phyloP scores from a whole-genome alignment of 176 grass and related monocot genomes.

The Oryza meridionalis region DNA sequence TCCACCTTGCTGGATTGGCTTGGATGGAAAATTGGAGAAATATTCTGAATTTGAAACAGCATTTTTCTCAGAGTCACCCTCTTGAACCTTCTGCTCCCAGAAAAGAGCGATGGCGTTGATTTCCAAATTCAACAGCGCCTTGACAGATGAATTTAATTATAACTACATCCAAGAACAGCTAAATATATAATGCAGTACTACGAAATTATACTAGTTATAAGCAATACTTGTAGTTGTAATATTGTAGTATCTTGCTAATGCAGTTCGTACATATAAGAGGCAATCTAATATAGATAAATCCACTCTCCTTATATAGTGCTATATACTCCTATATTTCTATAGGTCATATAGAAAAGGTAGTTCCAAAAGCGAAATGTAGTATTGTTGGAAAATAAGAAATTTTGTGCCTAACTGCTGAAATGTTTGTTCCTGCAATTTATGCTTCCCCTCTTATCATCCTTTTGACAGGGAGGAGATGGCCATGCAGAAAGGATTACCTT shows the following conservation, averaged over 20 bases:
- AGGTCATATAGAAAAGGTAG: neutral
- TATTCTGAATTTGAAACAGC: conserved; percentile 30
- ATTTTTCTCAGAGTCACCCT: neutral
- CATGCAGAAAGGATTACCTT: conserved; percentile 68
- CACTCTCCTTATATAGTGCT: neutral
- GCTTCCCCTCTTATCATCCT: neutral
- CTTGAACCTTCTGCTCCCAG: conserved; percentile 12
- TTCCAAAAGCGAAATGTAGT: neutral
- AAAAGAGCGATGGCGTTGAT: neutral
- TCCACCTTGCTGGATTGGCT: conserved; percentile 32
- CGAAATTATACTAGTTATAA: neutral
- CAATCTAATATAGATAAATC: no score
- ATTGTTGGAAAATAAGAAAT: neutral
- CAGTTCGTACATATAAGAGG: neutral
- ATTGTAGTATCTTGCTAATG: no score
- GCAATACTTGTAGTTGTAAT: no score
- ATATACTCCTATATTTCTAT: neutral
- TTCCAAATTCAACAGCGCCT: neutral
- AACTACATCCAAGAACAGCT: no score
- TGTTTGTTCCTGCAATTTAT: neutral
- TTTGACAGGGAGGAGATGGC: conserved; percentile 63
- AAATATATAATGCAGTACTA: no score
- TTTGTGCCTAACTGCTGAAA: neutral
- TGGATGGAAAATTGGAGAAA: conserved; percentile 13
- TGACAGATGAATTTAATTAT: neutral